Percentiles rank a stretch among this genome's conserved stretches.
These are phyloP conservation scores for Pestalotiopsis sp. DNA, from an alignment of 2,329 filamentous ascomycete genomes.

Conservation along the genomic window DNA sequence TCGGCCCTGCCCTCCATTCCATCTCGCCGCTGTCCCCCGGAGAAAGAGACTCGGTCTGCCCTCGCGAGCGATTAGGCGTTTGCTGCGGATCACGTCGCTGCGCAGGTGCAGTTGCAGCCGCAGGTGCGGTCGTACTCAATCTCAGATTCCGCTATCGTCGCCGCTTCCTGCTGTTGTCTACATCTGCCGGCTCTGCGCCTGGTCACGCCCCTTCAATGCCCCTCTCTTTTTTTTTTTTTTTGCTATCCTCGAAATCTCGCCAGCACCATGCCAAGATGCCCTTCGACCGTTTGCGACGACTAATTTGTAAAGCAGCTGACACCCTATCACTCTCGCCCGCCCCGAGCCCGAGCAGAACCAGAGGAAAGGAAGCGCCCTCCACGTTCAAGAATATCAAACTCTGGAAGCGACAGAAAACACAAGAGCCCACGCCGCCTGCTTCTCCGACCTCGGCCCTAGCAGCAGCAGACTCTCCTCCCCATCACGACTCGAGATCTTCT, in stretches of 20 bases:
- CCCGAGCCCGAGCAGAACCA: neutral
- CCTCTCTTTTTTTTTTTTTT: neutral
- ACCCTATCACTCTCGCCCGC: constrained; percentile 8
- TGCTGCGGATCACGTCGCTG: too few species aligned
- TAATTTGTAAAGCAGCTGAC: constrained; percentile 15
- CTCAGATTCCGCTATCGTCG: neutral
- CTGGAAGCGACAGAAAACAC: neutral
- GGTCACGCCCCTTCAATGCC: neutral
- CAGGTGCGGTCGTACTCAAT: neutral
- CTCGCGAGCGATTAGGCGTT: too few species aligned
- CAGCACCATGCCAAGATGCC: constrained; percentile 12
- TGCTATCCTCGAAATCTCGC: neutral
- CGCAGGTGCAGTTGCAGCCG: neutral
- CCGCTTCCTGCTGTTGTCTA: neutral
- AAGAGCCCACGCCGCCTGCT: constrained; percentile 2
- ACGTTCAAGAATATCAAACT: constrained; percentile 7
- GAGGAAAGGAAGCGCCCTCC: neutral
- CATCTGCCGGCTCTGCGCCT: neutral
- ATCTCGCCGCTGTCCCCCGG: too few species aligned
- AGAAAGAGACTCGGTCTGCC: too few species aligned
- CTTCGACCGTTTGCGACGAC: constrained; percentile 12
- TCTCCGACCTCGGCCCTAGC: neutral
- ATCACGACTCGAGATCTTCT: neutral
- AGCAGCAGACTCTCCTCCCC: constrained; percentile 1
- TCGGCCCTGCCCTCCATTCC: too few species aligned